These are phyloP conservation scores for Aspergillus thermomutatus DNA, from an alignment of 2,329 filamentous ascomycete species.

Conservation along the genomic window DNA sequence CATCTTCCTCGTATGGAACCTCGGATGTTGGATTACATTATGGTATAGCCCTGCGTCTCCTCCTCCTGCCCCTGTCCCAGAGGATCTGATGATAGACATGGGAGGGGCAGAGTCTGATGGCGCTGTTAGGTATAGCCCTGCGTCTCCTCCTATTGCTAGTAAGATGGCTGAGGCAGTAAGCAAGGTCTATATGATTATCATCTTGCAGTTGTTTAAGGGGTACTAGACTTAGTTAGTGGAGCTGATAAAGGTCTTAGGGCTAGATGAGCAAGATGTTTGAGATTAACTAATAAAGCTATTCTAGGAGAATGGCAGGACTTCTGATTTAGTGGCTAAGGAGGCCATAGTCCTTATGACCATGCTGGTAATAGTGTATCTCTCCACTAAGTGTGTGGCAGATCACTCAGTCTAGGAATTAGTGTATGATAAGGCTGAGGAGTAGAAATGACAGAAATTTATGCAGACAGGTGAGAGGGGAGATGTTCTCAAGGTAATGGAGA, in stretches of 20 bases:
- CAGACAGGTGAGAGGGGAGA: background rate
- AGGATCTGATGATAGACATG: background rate
- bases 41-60: too few species aligned
- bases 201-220: slow-evolving; percentile 56
- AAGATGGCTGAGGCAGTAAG: background rate
- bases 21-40: too few species aligned
- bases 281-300: background rate
- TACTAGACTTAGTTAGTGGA: slow-evolving; percentile 43
- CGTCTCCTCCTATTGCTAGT: background rate
- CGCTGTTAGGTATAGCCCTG: background rate
- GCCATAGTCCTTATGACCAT: slow-evolving; percentile 14
- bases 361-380: slow-evolving; percentile 10
- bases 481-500: background rate
- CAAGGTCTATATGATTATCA: slow-evolving; percentile 47
- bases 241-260: background rate
- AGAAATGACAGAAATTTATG: slow-evolving; percentile 2
- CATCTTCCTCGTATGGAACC: too few species aligned
- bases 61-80: background rate
- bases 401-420: slow-evolving; percentile 16
- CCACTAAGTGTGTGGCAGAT: background rate
- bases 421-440: slow-evolving; percentile 12
- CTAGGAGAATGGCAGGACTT: background rate
- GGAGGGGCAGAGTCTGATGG: background rate
- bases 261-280: background rate
- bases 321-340: too few species aligned